Percentiles rank a stretch among this genome's conserved stretches.
phyloP scores from a whole-genome alignment of 768 basidiomycete species.

The Rhodosporidiobolus sp. region DNA sequence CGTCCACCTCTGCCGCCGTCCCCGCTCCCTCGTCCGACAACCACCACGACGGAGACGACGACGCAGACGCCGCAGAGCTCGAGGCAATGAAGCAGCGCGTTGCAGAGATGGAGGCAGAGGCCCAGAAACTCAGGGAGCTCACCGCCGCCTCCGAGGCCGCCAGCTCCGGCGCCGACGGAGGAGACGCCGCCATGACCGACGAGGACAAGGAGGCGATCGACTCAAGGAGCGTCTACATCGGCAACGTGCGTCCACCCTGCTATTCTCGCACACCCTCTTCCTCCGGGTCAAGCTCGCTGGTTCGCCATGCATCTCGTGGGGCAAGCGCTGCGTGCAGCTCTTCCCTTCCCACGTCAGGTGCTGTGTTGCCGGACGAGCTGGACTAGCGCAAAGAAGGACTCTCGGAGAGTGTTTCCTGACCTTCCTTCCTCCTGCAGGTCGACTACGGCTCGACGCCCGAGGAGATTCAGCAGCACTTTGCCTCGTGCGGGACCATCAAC shows the following conservation, averaged over 20 bases:
- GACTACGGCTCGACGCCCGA: conserved; percentile 97
- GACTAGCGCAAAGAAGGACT: too few species aligned
- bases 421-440: conserved; percentile 58
- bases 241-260: conserved; percentile 68
- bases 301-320: too few species aligned
- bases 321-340: too few species aligned
- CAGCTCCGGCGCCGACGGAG: conserved; percentile 56
- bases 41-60: conserved; percentile 5
- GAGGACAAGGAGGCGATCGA: conserved; percentile 82
- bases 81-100: conserved; percentile 83
- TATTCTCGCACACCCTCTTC: not conserved
- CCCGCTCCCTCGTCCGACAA: conserved; percentile 4
- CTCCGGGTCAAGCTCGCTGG: not conserved
- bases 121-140: conserved; percentile 78
- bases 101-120: conserved; percentile 88
- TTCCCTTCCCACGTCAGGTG: too few species aligned
- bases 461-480: conserved; percentile 96
- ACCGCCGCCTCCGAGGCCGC: conserved; percentile 56
- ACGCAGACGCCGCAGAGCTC: conserved; percentile 63
- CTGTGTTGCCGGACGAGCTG: too few species aligned
- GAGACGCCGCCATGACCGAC: conserved; percentile 71
- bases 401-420: not conserved
- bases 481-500: conserved; percentile 96
- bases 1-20: not conserved
- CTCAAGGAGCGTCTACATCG: conserved; percentile 84